A percentile compares a stretch with the other conserved stretches of the same genome.
phyloP scores from a whole-genome alignment of 192 early-diverging fungal genomes.

The Linnemannia zychae region DNA sequence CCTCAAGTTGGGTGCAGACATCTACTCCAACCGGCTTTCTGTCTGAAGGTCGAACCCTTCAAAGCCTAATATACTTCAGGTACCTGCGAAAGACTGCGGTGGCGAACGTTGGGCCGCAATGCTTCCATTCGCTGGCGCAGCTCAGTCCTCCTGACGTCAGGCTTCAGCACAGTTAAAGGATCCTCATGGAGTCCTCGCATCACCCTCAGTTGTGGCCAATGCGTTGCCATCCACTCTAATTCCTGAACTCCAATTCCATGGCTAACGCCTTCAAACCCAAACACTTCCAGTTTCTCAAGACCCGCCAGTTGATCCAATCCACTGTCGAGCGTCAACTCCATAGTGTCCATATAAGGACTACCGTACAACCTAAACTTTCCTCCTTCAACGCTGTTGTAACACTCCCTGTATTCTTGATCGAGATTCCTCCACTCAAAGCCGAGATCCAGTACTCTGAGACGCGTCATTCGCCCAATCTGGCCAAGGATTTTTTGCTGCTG shows the following conservation, averaged over 20 bases:
- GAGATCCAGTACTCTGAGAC: not conserved
- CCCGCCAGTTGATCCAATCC: not conserved
- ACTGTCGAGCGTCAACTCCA: not conserved
- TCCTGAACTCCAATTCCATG: not conserved
- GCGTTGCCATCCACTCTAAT: not conserved
- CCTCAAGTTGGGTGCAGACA: too few relatives aligned
- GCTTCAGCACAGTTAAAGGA: not conserved
- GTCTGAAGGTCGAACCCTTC: too few relatives aligned
- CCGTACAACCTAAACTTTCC: too few relatives aligned
- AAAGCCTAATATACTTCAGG: not conserved
- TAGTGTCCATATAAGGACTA: not conserved
- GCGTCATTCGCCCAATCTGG: not conserved
- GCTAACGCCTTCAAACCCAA: not conserved
- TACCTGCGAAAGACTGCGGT: not conserved
- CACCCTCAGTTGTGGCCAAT: not conserved
- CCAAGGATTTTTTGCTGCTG: not conserved
- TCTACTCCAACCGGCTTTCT: too few relatives aligned
- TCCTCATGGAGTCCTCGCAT: not conserved
- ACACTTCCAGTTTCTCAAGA: not conserved
- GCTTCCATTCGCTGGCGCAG: not conserved
- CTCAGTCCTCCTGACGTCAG: not conserved
- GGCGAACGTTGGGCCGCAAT: not conserved
- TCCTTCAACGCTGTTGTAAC: too few relatives aligned
- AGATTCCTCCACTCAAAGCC: not conserved
- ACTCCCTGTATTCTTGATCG: too few relatives aligned